Evolutionary conservation across 1,139 yeast genomes (phyloP), one percentile per base, ranked within the genome.

Genomic region (Taphrina sp.): DNA sequence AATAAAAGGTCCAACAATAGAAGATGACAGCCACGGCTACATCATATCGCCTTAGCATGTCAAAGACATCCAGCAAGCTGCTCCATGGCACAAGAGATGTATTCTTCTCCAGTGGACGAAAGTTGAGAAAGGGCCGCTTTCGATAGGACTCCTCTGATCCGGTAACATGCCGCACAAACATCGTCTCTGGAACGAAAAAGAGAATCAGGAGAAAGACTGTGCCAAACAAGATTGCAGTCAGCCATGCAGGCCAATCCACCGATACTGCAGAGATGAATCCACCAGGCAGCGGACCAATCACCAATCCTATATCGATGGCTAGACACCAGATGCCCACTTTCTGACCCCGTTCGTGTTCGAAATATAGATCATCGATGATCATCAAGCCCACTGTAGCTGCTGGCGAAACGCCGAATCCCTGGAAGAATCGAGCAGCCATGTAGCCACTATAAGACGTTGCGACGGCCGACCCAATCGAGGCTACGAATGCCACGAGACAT

Each of bases 341-440:
- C 24, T 56, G 58, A 14, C 63, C 63, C n/a, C 63, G 59, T 44
- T 61, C 61, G 42, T 60, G 62, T 14, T 59, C 61, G 28, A 56
- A 59, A 51, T 60, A 61, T 52, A 61, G 46, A 52, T 61, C 62
- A 7, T 59, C 62, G 38, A 61, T 55, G 29, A 62, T 47, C 28
- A 61, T 55, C 41, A 54, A 47, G 23, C 61, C 57, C 28, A 60
- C 56, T 12, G 60, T 56, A 33, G 61, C 63, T 20, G 61, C 61
- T 5, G 63, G 63, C n/a, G 61, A 59, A 19, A 61, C 52, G 12
- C 60, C 62, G 31, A 60, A 47, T 23, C 63, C 63, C 26, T 61
- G 63, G 23, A 61, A 41, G 37, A 59, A 38, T 5, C 63, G 61
- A 8, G 63, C 60, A 23, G 61, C 61, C 29, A 59, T 56, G 44